Evolutionary conservation across 1,139 yeast species (phyloP), one percentile per base, ranked within the genome.

Genomic region (Waltiozyma sp.): DNA sequence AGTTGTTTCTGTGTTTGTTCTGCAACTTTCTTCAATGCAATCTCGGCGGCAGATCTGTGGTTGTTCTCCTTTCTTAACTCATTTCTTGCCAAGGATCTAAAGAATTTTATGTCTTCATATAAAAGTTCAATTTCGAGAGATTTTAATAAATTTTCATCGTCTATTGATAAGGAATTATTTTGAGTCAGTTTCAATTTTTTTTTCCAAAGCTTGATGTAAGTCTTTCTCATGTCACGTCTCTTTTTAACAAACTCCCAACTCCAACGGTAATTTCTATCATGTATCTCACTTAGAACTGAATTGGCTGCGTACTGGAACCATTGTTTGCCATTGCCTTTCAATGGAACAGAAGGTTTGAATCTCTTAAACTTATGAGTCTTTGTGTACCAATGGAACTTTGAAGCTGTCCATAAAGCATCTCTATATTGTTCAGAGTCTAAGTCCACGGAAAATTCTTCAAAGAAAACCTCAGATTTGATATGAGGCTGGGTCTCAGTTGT

Each of bases 301-400:
- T 73, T 65, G 0, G 85, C 93, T 2, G 91, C 84, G 59, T 84
- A 93, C 49, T 68, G 63, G 54, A 91, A 76, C 98, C 98, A 93
- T 37, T 74, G 79, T 41, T 62, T 67, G 0, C 97, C 95, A 49
- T 80, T 75, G 40, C 87, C 84, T 40, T 67, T 58, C 3, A 80
- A 75, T 0, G 83, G 41, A 4, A 63, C 68, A 33, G 62, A 63
- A 1, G 98, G 98, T 51, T 93, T 74, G 43, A 72, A 68, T 48
- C 73, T 76, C 52, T 87, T 75, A 58, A 80, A 89, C 56, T 78
- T 83, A 49, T 79, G 77, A 0, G 96, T 85, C 53, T 79, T 80
- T 52, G 75, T 70, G 55, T 77, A 85, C 74, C 91, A 77, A 51
- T 84, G 88, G 58, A 86, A 79, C 47, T 81, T 77, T 3, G 95